A percentile compares a stretch with the other conserved stretches of the same genome.
Evolutionary conservation across 768 basidiomycete genomes (phyloP).

Genomic region (Agaricus subrufescens): DNA sequence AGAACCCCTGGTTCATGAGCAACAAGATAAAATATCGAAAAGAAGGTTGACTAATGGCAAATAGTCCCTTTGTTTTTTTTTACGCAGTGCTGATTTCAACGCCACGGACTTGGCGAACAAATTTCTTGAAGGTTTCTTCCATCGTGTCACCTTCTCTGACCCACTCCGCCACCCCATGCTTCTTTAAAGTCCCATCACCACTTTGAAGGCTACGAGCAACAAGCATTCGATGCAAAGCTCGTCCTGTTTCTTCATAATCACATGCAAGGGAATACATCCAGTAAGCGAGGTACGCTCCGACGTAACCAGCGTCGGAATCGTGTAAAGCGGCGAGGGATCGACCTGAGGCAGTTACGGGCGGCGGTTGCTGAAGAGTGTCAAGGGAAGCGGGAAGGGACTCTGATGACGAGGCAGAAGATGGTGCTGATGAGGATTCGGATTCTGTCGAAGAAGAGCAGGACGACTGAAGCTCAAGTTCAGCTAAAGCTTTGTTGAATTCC

Average conservation of each 20-base stretch:
- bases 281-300: constrained; percentile 36
- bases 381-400: background rate
- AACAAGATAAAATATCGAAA: too few relatives aligned
- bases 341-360: constrained; percentile 21
- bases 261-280: constrained; percentile 41
- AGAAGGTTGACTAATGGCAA: too few relatives aligned
- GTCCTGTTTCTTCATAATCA: constrained; percentile 37
- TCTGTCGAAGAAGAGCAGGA: constrained; percentile 4
- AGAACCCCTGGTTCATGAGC: too few relatives aligned
- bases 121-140: constrained; percentile 24
- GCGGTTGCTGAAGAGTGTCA: background rate
- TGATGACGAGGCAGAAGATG: background rate
- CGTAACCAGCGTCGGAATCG: constrained; percentile 35
- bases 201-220: constrained; percentile 13
- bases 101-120: constrained; percentile 19
- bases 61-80: background rate
- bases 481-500: constrained; percentile 14
- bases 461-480: constrained; percentile 8
- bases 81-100: background rate
- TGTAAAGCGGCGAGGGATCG: constrained; percentile 34
- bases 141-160: constrained; percentile 19
- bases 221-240: constrained; percentile 29
- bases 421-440: constrained; percentile 5
- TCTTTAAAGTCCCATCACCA: background rate
- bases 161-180: background rate